These are phyloP conservation scores for Fallopia convolvulus DNA, from an alignment of 148 eudicot species.

Conservation along the genomic window DNA sequence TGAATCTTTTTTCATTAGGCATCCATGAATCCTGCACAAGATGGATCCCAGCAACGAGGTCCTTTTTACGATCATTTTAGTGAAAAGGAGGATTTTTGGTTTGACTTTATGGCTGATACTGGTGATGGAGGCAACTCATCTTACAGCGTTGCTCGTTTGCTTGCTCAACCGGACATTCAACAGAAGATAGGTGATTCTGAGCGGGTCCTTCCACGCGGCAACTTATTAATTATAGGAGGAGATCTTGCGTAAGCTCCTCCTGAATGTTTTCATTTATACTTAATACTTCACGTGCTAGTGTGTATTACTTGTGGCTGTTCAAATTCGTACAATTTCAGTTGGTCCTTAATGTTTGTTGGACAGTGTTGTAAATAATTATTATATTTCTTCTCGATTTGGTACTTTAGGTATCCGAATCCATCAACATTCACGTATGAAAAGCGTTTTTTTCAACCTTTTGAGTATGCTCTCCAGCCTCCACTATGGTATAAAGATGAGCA, in stretches of 20 bases:
- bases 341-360: not conserved
- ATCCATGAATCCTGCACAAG: constrained; percentile 68
- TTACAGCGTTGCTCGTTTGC: constrained; percentile 72
- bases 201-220: constrained; percentile 55
- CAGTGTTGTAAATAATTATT: not conserved
- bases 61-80: constrained; percentile 74
- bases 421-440: constrained; percentile 71
- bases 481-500: constrained; percentile 81
- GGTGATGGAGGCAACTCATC: constrained; percentile 99
- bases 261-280: not conserved
- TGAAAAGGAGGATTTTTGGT: constrained; percentile 78
- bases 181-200: constrained; percentile 30
- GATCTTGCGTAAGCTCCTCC: constrained; percentile 87
- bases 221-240: constrained; percentile 87
- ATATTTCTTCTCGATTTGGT: constrained; percentile 5
- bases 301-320: constrained; percentile 1
- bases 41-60: constrained; percentile 55
- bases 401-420: constrained; percentile 87
- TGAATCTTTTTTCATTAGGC: constrained; percentile 33
- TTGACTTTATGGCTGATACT: constrained; percentile 99
- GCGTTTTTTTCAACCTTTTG: constrained; percentile 89
- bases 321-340: not conserved
- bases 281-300: not conserved
- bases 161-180: constrained; percentile 76
- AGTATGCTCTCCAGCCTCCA: constrained; percentile 95